A percentile compares a stretch with the other conserved stretches of the same genome.
These are phyloP conservation scores for Tulasnella sp. DNA, from an alignment of 768 basidiomycete genomes.

Conservation along the genomic window DNA sequence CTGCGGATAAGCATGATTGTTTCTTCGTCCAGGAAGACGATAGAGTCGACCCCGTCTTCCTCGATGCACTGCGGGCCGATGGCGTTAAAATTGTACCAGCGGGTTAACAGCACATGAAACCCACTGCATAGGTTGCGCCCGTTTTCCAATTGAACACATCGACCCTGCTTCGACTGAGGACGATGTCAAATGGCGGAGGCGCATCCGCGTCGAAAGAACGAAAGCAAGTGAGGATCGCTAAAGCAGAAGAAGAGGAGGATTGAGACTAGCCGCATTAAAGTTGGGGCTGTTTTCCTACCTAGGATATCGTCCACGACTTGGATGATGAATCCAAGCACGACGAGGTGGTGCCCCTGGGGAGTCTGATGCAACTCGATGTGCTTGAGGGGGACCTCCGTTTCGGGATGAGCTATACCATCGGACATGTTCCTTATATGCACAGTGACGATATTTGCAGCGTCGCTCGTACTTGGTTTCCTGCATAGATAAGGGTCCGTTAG, in stretches of 20 bases:
- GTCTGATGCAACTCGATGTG: background rate
- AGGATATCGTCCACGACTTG: conserved; percentile 19
- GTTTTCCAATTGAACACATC: conserved; percentile 17
- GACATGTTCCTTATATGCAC: conserved; percentile 6
- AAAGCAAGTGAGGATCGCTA: background rate
- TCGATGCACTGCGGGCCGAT: background rate
- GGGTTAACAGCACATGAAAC: background rate
- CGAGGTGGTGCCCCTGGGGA: background rate
- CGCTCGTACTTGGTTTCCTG: background rate
- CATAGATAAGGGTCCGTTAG: background rate
- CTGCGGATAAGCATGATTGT: conserved; percentile 15
- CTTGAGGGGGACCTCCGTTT: background rate
- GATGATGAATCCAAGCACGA: conserved; percentile 15
- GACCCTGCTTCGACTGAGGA: conserved; percentile 1
- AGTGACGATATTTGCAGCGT: background rate
- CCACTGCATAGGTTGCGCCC: background rate
- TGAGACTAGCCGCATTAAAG: background rate
- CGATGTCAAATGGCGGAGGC: background rate
- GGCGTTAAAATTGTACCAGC: background rate
- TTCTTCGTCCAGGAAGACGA: conserved; percentile 15
- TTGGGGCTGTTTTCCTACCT: background rate
- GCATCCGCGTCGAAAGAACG: background rate
- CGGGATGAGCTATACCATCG: conserved; percentile 1
- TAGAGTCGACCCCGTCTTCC: conserved; percentile 5
- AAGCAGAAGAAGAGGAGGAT: background rate